A percentile compares a stretch with the other conserved stretches of the same genome.
Conservation (phyloP, 164 flowering plant genomes). For the Tinospora cordifolia region DNA sequence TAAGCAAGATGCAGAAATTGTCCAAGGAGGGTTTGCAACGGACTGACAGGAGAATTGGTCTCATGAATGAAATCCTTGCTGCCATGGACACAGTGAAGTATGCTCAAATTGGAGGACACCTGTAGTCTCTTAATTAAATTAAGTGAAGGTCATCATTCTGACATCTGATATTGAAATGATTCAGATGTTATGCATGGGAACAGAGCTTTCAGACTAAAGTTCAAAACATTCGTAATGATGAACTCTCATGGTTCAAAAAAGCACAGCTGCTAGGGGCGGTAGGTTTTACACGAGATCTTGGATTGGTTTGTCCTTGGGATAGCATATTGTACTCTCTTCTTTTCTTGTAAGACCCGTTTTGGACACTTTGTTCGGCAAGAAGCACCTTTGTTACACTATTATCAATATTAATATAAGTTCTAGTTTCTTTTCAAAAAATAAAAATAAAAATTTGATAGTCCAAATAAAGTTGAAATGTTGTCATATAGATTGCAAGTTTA, state of each 20-base stretch:
- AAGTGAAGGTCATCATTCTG: slow-evolving; percentile 6
- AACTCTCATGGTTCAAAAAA: slow-evolving; percentile 86
- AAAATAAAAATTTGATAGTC: not conserved
- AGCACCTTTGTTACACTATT: too few species aligned
- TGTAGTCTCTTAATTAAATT: not conserved
- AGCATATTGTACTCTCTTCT: too few species aligned
- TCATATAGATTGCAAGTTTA: not conserved
- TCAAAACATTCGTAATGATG: slow-evolving; percentile 59
- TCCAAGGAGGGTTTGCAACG: slow-evolving; percentile 96
- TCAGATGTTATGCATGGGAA: slow-evolving; percentile 99
- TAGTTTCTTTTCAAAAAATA: too few species aligned
- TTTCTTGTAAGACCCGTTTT: too few species aligned
- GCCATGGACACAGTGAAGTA: slow-evolving; percentile 99
- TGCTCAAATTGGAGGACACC: slow-evolving; percentile 12
- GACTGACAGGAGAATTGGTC: slow-evolving; percentile 94
- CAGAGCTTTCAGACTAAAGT: slow-evolving; percentile 79
- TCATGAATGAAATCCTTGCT: slow-evolving; percentile 96
- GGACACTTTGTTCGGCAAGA: too few species aligned
- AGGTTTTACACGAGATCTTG: not conserved
- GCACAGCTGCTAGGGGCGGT: slow-evolving; percentile 79
- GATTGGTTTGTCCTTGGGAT: not conserved
- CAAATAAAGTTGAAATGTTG: not conserved
- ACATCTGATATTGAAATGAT: slow-evolving; percentile 15
- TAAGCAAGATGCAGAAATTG: slow-evolving; percentile 74
- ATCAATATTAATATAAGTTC: too few species aligned